These are phyloP conservation scores for Populus trichocarpa DNA, from an alignment of 441 rosid genomes.

Conservation along the genomic window DNA sequence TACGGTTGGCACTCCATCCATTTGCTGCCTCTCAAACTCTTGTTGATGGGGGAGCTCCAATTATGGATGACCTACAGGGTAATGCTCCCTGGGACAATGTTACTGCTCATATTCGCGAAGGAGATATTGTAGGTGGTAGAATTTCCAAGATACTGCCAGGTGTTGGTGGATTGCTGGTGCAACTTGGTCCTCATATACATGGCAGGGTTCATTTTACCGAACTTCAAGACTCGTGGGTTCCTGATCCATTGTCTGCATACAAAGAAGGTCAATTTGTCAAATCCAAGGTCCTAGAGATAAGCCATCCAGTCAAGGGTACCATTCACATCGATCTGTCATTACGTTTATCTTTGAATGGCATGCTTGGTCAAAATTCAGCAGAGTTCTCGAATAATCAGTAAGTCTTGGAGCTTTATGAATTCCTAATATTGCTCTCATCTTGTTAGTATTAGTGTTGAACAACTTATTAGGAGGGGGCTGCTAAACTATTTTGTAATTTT, in stretches of 20 bases:
- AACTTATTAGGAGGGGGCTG: neutral
- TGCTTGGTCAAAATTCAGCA: conserved; percentile 37
- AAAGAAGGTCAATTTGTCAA: conserved; percentile 85
- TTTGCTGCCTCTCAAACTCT: conserved; percentile 26
- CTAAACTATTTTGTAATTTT: neutral
- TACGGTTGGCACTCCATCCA: conserved; percentile 72
- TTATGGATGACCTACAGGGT: conserved; percentile 24
- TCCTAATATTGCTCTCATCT: neutral
- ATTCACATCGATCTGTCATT: conserved; percentile 76
- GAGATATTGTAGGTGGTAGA: conserved; percentile 84
- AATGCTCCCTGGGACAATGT: conserved; percentile 33
- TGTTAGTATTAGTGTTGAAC: neutral
- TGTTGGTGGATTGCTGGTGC: conserved; percentile 84
- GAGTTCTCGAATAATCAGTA: conserved; percentile 47
- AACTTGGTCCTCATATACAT: conserved; percentile 73
- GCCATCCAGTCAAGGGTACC: conserved; percentile 60
- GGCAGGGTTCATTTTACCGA: conserved; percentile 94
- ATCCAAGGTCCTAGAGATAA: conserved; percentile 87
- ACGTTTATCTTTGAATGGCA: conserved; percentile 62
- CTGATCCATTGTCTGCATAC: conserved; percentile 71
- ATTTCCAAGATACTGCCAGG: conserved; percentile 73
- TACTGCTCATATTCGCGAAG: conserved; percentile 57
- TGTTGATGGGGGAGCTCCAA: conserved; percentile 24
- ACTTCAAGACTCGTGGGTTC: conserved; percentile 66
- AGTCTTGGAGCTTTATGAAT: conserved; percentile 24